phyloP scores from a whole-genome alignment of 140 eudicot genomes.

The Ambrosia hybrid region DNA sequence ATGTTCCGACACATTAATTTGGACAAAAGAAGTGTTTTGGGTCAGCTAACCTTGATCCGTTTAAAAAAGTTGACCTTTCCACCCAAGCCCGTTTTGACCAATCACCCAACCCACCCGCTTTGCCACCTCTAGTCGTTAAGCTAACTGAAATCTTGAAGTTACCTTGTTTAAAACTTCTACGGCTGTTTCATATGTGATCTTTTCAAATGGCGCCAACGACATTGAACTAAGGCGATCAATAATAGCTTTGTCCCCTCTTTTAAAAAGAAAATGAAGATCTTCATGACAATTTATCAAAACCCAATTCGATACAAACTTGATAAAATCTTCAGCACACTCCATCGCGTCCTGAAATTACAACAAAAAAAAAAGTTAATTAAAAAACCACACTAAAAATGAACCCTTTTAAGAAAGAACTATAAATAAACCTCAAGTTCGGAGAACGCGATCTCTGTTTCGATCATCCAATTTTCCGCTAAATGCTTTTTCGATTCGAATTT shows the following conservation, averaged over 20 bases:
- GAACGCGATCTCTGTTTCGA: slow-evolving; percentile 81
- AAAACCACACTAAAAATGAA: neutral
- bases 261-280: slow-evolving; percentile 54
- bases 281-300: slow-evolving; percentile 54
- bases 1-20: neutral
- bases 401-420: slow-evolving; percentile 3
- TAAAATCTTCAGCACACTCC: slow-evolving; percentile 68
- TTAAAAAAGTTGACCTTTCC: too few species aligned
- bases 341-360: slow-evolving; percentile 63
- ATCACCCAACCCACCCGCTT: neutral
- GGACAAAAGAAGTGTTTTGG: neutral
- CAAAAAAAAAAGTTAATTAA: neutral
- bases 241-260: slow-evolving; percentile 53
- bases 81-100: too few species aligned
- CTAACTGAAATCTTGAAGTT: slow-evolving; percentile 11
- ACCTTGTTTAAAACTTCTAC: slow-evolving; percentile 64
- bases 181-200: slow-evolving; percentile 70
- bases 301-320: slow-evolving; percentile 69
- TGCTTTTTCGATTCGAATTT: slow-evolving; percentile 52
- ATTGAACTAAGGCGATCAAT: slow-evolving; percentile 52
- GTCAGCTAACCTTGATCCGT: too few species aligned
- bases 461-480: slow-evolving; percentile 77
- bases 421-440: slow-evolving; percentile 63
- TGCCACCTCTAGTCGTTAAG: neutral
- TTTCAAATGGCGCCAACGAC: slow-evolving; percentile 45